Evolutionary conservation across 1,139 yeast species (phyloP), one percentile per base, ranked within the genome.

Genomic region (Sugiyamaella pinicola): DNA sequence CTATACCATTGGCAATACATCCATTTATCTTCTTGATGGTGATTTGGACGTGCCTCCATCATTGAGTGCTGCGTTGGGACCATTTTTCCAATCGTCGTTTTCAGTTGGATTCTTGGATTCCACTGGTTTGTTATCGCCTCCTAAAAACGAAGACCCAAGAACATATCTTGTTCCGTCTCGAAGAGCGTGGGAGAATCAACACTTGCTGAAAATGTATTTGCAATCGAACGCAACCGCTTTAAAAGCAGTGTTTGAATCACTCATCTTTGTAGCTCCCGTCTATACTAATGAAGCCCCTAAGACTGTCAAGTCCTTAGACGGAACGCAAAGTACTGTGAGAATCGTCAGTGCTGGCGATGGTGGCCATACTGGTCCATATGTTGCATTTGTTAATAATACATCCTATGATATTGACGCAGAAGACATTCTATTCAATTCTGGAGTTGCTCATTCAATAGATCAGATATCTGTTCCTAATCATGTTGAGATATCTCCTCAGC

Each of bases 151-250:
- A 17, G 41, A 35, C 1, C 55, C 55, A 13, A 95, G 96, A 0
- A 82, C 97, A 0, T 72, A 85, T 0, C 81, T 93, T 51, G 70
- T 91, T 38, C 99, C 98, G 0, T 84, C 93, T 56, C 83, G 87
- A 22, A 70, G 75, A 24, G 81, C 95, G 0, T 91, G 97, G 97
- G 76, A 78, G 17, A 68, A 73, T 3, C 74, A 85, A 31, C 90
- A 85, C 1, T 72, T 93, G 39, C 78, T 84, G 1, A 72, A 81
- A 46, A 78, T 79, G 42, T 86, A 84, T 64, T 68, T 93, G 40
- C 76, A 80, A 55, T 56, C 70, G 1, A 80, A 88, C 56, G 74
- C 74, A 0, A 68, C 79, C 1, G 75, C 81, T 0, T 71, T 89
- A 60, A 71, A 77, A 31, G 58, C 67, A 1, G 69, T 87, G 0